Base-by-base conservation (phyloP, 163 green algal genomes). In the Coccomyxa subellipsoidea region DNA sequence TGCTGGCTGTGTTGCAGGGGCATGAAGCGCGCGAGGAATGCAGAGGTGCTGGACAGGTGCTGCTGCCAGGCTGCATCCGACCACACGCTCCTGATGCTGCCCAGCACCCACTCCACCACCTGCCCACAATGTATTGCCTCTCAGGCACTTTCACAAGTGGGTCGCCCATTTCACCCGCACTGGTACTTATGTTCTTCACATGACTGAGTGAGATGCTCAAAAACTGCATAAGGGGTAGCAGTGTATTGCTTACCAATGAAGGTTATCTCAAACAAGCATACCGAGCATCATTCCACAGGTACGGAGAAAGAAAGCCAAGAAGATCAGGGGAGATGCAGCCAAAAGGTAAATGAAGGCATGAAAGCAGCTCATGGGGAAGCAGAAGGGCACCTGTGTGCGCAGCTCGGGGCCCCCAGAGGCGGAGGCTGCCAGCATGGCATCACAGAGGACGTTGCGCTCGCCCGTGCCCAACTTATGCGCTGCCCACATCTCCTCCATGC, bases 21-120 rank as follows among this genome's bases (percentile, higher is more conserved):
- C 84, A 90, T 83, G 85, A 87, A 91, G 34, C 83, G 34, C 5
- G 40, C 37, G 0, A 87, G 77, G 78, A 92, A 90, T 9, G 87
- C 89, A 21, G 80, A 54, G 31, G 79, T 84, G 6, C 77, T 82
- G 7, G 71, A 82, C 76, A 90, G 70, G 9, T 76, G 40, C 21
- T 78, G 80, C 79, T 85, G 84, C 88, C 88, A 93, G 29, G 76
- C 79, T 3, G 83, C 37, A 23, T 47, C 66, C 18, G 15, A 77
- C 89, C 89, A 93, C 80, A 87, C 79, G 31, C 76, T 77, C 23
- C 86, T 80, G 69, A 86, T 36, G 23, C 81, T 80, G 37, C 78
- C 70, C 78, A 90, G 77, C 73, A 90, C 59, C 77, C 75, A 82
- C 81, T 87, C 39, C 71, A 92, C 40, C 78, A 90, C 84, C 81